Percentiles rank a stretch among this genome's conserved stretches.
These are phyloP conservation scores for Colletotrichum higginsianum DNA, from an alignment of 2,329 filamentous ascomycete species.

Conservation along the genomic window DNA sequence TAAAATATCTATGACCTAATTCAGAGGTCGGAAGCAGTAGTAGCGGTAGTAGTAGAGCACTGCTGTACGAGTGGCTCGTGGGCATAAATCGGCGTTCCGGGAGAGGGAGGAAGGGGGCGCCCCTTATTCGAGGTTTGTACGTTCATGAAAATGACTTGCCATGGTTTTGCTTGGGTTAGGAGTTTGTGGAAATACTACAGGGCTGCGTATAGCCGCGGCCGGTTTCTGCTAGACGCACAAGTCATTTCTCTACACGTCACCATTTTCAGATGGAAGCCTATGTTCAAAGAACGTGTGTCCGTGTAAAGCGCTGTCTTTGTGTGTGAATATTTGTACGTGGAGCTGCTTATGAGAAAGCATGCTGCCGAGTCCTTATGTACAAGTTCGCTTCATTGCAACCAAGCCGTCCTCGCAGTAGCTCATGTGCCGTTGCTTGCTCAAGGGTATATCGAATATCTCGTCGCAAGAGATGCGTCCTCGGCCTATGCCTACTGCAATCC, in stretches of 20 bases:
- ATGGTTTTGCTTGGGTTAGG: background rate
- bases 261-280: background rate
- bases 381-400: slow-evolving; percentile 14
- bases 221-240: background rate
- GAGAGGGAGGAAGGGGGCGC: background rate
- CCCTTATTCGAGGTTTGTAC: background rate
- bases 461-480: slow-evolving; percentile 7
- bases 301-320: slow-evolving; percentile 10
- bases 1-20: slow-evolving; percentile 59
- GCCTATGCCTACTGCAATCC: background rate
- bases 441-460: slow-evolving; percentile 41
- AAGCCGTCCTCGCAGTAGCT: slow-evolving; percentile 2
- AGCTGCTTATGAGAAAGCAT: slow-evolving; percentile 25
- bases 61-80: slow-evolving; percentile 3
- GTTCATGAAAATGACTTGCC: background rate
- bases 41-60: background rate
- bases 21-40: background rate
- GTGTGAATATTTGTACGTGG: slow-evolving; percentile 32
- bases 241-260: background rate
- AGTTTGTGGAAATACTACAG: slow-evolving; percentile 9
- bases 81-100: slow-evolving; percentile 21
- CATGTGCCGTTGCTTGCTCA: slow-evolving; percentile 28
- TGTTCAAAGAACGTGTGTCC: too few relatives aligned
- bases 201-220: background rate
- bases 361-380: slow-evolving; percentile 33